Evolutionary conservation across 495 filamentous ascomycete genomes (phyloP).

Genomic region (Pseudomonodictys pantanalensis): DNA sequence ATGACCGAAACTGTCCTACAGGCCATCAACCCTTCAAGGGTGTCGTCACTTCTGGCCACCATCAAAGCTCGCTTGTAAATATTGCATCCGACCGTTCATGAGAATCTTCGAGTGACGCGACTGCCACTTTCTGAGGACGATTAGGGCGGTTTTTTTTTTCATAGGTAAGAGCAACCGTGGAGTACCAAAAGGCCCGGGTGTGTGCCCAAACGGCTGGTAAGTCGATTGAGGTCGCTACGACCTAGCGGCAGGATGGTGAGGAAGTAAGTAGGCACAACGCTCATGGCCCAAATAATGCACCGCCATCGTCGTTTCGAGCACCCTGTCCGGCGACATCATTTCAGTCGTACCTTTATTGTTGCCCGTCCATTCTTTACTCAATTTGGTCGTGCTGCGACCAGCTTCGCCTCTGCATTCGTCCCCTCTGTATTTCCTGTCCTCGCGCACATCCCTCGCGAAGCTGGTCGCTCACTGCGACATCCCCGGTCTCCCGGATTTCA

Average conservation of each 20-base stretch:
- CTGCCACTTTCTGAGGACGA: too few species aligned
- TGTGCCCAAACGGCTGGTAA: too few species aligned
- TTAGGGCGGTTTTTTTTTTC: too few species aligned
- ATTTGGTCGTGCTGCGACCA: not conserved
- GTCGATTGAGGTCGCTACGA: too few species aligned
- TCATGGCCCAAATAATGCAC: too few species aligned
- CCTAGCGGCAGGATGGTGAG: too few species aligned
- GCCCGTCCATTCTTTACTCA: not conserved
- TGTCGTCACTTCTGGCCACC: slow-evolving; percentile 2
- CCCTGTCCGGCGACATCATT: not conserved
- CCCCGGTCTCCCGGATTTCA: not conserved
- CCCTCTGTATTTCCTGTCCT: not conserved
- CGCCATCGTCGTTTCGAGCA: not conserved
- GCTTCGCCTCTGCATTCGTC: not conserved
- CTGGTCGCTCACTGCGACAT: not conserved
- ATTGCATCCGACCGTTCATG: not conserved
- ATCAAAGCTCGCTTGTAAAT: slow-evolving; percentile 15
- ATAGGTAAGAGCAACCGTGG: too few species aligned
- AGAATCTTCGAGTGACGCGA: too few species aligned
- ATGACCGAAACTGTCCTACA: slow-evolving; percentile 35
- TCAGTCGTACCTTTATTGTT: not conserved
- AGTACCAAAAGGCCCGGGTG: too few species aligned
- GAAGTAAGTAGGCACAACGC: too few species aligned
- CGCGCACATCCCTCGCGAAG: not conserved
- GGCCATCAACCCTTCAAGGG: slow-evolving; percentile 12